These are phyloP conservation scores for Acer yangbiense DNA, from an alignment of 345 rosid species.

Conservation along the genomic window DNA sequence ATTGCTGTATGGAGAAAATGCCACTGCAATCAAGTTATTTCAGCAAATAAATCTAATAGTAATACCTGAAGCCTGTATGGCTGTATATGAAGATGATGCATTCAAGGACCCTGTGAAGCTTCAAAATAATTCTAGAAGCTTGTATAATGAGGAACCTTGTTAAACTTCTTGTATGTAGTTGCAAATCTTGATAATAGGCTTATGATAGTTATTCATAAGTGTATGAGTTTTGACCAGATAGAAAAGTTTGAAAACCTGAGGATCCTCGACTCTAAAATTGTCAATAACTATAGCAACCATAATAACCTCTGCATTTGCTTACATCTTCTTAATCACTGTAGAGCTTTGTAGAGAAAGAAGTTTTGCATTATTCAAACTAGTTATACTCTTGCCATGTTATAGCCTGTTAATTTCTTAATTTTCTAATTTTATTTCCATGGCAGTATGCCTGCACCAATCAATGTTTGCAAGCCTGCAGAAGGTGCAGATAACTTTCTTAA, in stretches of 20 bases:
- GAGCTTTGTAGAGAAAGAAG: background rate
- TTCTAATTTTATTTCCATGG: conserved; percentile 23
- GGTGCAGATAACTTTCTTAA: conserved; percentile 36
- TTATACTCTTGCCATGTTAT: background rate
- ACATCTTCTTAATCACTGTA: background rate
- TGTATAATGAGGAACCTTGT: background rate
- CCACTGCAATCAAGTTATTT: background rate
- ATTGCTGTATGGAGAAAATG: background rate
- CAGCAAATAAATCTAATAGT: background rate
- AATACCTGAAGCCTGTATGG: background rate
- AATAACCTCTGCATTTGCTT: background rate
- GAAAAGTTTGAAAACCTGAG: background rate
- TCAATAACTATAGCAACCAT: background rate
- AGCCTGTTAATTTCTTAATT: background rate
- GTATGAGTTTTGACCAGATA: background rate
- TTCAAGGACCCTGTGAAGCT: background rate
- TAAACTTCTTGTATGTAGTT: background rate
- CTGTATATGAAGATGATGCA: background rate
- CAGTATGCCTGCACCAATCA: conserved; percentile 4
- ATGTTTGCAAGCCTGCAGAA: conserved; percentile 23
- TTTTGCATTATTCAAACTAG: background rate
- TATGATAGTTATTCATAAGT: background rate
- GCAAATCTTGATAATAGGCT: background rate
- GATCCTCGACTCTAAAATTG: background rate
- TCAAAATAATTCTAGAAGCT: background rate